phyloP scores from a whole-genome alignment of 768 basidiomycete species.

The Termitomyces sp. region DNA sequence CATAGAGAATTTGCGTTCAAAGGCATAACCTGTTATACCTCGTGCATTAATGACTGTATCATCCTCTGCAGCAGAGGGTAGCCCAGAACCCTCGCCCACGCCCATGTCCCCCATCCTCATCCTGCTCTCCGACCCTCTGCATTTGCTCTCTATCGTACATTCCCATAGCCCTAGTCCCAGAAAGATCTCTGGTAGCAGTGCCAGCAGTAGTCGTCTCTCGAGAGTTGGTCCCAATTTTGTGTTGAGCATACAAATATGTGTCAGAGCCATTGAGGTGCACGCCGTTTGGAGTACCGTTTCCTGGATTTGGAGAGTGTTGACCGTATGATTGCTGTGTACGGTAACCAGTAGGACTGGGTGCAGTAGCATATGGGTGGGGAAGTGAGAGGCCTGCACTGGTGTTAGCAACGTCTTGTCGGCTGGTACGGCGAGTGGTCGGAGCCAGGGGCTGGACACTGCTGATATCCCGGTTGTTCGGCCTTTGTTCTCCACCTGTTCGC shows the following conservation, averaged over 20 bases:
- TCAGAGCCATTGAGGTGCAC: conserved; percentile 56
- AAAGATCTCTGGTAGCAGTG: conserved; percentile 30
- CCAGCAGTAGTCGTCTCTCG: conserved; percentile 51
- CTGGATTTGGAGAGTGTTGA: conserved; percentile 49
- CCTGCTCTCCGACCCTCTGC: conserved; percentile 54
- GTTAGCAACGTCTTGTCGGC: conserved; percentile 48
- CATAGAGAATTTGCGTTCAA: conserved; percentile 20
- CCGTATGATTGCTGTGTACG: conserved; percentile 49
- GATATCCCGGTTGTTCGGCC: conserved; percentile 48
- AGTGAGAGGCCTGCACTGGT: conserved; percentile 41
- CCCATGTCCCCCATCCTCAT: conserved; percentile 63
- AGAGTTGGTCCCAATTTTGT: conserved; percentile 48
- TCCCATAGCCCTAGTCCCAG: conserved; percentile 48
- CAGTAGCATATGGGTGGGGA: conserved; percentile 72
- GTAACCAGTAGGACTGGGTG: conserved; percentile 55
- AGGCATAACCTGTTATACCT: conserved; percentile 32
- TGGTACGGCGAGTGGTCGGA: conserved; percentile 63
- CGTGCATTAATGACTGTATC: conserved; percentile 16
- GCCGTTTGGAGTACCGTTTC: conserved; percentile 37
- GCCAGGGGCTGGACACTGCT: conserved; percentile 67
- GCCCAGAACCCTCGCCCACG: conserved; percentile 61
- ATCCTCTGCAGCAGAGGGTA: conserved; percentile 70
- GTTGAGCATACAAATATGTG: conserved; percentile 58
- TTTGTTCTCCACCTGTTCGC: conserved; percentile 47
- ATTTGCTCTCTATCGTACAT: conserved; percentile 67